Evolutionary conservation across 2,329 filamentous ascomycete species (phyloP), one percentile per base, ranked within the genome.

Genomic region (Sphaerulina musiva): DNA sequence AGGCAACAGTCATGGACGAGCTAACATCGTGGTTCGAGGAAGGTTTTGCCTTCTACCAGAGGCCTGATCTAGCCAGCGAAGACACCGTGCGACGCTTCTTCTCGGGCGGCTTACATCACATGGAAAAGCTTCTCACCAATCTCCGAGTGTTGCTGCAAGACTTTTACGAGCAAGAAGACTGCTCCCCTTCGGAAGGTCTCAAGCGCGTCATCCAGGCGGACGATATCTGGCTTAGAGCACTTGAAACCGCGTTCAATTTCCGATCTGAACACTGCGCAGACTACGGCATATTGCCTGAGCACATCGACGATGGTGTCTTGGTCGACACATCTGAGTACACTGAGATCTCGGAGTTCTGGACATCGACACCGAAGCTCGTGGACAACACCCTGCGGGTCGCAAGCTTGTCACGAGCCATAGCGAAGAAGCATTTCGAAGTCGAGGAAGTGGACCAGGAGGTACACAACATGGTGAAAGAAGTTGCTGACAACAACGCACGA

Each of bases 21-120:
- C 82, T 92, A 47, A 81, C 95, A 46, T 81, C 84, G 54, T 86
- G 82, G 59, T 85, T 95, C 67, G 83, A 87, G 59, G 84, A 20
- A 20, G 20, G 86, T 49, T 85, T 87, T 62, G 91, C 89, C 72
- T 84, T 84, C 23, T 80, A 83, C 50, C 79, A 83, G 3, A 77
- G 85, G 48, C 72, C 77, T 31, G 80, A 81, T 38, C 76, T 78
- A 20, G 84, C 83, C n/a, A 86, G 93, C 67, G 80, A 85, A 8
- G 89, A 95, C 65, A 77, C 80, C 6, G 83, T 95, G 12, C 82
- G 90, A n/a, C 84, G 89, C 62, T 96, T 88, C 83, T 95, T 96
- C 65, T 78, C 90, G 57, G 70, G 67, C 26, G 61, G 59, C 4
- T 54, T 68, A 39, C 54, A 62, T 42, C 51, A 57, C n/a, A 46